Conservation (phyloP, 2,329 filamentous ascomycete genomes). For the Phialemoniopsis sp. region DNA sequence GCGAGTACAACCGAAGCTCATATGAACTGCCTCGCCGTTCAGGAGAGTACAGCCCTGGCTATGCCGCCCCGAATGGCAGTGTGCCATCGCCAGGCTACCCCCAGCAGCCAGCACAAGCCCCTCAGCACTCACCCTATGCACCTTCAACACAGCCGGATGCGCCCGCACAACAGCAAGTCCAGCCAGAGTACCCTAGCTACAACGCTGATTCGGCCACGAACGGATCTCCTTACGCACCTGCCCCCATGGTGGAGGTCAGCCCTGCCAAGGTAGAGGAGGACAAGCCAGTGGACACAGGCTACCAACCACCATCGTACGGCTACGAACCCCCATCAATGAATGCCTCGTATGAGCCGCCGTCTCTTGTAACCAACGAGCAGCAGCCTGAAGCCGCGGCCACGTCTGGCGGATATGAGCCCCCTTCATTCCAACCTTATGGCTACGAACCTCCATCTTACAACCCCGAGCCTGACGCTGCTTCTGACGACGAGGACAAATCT, state of each 20-base stretch:
- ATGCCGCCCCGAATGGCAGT: slow-evolving; percentile 7
- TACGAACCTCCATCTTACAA: slow-evolving; percentile 53
- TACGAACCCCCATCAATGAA: slow-evolving; percentile 43
- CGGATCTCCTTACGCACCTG: slow-evolving; percentile 12
- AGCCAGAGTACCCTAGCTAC: no score
- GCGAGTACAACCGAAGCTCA: slow-evolving; percentile 32
- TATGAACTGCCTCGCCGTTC: slow-evolving; percentile 36
- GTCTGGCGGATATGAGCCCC: slow-evolving; percentile 53
- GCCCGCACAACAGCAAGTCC: slow-evolving; percentile 2
- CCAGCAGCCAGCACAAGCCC: slow-evolving; percentile 5
- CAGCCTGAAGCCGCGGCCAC: slow-evolving; percentile 16
- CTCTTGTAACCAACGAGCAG: slow-evolving; percentile 14
- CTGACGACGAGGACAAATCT: slow-evolving; percentile 39
- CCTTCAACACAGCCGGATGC: background rate
- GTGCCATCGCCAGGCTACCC: slow-evolving; percentile 3
- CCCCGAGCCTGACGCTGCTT: slow-evolving; percentile 44
- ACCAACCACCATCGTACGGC: slow-evolving; percentile 44
- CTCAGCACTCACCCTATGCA: slow-evolving; percentile 3
- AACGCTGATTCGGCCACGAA: slow-evolving; percentile 3
- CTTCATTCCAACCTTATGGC: slow-evolving; percentile 55
- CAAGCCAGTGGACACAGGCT: slow-evolving; percentile 15
- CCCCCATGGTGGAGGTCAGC: background rate
- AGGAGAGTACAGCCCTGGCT: slow-evolving; percentile 29
- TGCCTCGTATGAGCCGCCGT: slow-evolving; percentile 19
- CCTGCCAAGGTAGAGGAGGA: slow-evolving; percentile 1